Evolutionary conservation across 768 basidiomycete genomes (phyloP).

Genomic region (Wakefieldia striispora): DNA sequence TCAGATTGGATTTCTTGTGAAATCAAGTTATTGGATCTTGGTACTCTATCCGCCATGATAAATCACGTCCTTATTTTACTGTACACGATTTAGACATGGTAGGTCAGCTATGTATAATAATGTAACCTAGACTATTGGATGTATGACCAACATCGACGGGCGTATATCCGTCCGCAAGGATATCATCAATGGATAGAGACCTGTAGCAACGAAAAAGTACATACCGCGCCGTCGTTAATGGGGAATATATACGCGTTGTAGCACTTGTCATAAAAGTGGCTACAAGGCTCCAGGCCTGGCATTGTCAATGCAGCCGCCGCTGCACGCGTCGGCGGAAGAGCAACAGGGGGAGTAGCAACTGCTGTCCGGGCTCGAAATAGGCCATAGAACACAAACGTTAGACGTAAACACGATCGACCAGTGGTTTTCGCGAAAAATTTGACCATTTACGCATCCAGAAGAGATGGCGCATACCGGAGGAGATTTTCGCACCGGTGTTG

Average conservation of each 20-base stretch:
- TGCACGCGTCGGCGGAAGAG: conserved; percentile 14
- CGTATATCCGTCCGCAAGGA: conserved; percentile 7
- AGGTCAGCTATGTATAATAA: background rate
- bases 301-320: conserved; percentile 11
- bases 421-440: too few species aligned
- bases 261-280: conserved; percentile 15
- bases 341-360: conserved; percentile 23
- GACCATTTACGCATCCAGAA: conserved; percentile 13
- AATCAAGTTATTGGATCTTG: background rate
- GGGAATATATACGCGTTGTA: conserved; percentile 22
- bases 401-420: background rate
- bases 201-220: background rate
- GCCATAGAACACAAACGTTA: background rate
- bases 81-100: background rate
- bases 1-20: background rate
- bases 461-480: conserved; percentile 19
- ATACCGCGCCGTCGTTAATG: conserved; percentile 20
- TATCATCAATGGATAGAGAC: background rate
- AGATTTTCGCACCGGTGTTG: conserved; percentile 23
- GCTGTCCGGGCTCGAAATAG: conserved; percentile 17
- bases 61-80: background rate
- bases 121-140: background rate
- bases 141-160: too few species aligned
- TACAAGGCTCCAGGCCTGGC: conserved; percentile 17
- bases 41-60: background rate